Percentiles rank a stretch among this genome's conserved stretches.
Conservation (phyloP, 1,284 basidiomycete species). For the Tylopilus orsonianus region DNA sequence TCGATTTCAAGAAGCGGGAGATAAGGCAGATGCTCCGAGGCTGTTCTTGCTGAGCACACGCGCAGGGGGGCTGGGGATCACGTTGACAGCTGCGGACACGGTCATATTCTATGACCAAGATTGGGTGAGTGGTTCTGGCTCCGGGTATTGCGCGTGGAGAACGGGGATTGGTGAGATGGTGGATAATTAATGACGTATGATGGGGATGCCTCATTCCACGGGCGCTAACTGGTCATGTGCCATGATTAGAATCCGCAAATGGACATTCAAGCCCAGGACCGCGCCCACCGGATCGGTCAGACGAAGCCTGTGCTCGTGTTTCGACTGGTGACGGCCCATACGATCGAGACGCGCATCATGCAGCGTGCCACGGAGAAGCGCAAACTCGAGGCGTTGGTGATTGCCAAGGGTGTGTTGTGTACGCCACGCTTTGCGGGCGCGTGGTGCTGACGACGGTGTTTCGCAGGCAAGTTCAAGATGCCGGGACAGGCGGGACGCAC, state of each 20-base stretch:
- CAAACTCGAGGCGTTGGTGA: slow-evolving; percentile 90
- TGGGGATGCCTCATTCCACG: neutral
- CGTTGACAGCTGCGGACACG: slow-evolving; percentile 91
- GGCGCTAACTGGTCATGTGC: slow-evolving; percentile 6
- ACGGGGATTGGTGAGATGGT: no score
- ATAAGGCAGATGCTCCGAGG: slow-evolving; percentile 62
- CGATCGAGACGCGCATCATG: slow-evolving; percentile 91
- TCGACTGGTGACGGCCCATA: slow-evolving; percentile 83
- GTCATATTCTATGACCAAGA: slow-evolving; percentile 96
- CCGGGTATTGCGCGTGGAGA: neutral
- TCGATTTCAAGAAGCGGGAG: slow-evolving; percentile 77
- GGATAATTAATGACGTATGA: neutral
- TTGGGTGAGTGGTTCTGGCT: slow-evolving; percentile 59
- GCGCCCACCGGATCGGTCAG: slow-evolving; percentile 95
- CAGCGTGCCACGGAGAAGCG: slow-evolving; percentile 86
- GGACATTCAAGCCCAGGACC: slow-evolving; percentile 95
- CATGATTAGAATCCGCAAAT: slow-evolving; percentile 86
- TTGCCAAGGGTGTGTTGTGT: slow-evolving; percentile 70
- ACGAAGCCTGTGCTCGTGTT: slow-evolving; percentile 87
- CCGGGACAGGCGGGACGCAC: slow-evolving; percentile 47
- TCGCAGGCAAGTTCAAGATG: slow-evolving; percentile 75
- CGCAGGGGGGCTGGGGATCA: slow-evolving; percentile 91
- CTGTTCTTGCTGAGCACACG: slow-evolving; percentile 92
- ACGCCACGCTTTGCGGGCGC: neutral
- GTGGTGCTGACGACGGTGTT: slow-evolving; percentile 1